Base-by-base conservation (phyloP, 371 early-diverging fungal species). In the Scutellospora calospora region DNA sequence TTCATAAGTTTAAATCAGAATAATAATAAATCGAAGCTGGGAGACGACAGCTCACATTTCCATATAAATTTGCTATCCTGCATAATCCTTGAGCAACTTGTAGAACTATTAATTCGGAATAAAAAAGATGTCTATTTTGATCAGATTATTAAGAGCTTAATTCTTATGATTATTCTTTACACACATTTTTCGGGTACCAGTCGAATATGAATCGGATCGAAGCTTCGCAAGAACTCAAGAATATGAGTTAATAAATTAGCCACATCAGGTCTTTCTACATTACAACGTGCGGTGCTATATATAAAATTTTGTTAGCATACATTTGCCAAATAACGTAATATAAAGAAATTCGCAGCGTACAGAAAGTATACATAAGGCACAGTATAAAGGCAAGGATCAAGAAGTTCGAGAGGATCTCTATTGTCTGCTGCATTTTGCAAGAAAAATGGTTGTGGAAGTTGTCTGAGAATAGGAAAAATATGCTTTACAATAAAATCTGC, bases 351-450 rank as follows among this genome's bases (percentile, higher is more conserved):
- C 6, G 22, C 11, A 54, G 66, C 88, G 83, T 88, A 89, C 90
- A 94, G 85, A 60, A 94, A 90, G 77, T 87, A 88, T 5, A 90
- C 82, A 81, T 90, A 94, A 38, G 87, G 90, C 22, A 92, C 82
- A 35, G 90, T 89, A 73, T 90, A 86, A 3, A 51, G 31, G 8
- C 76, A 80, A 31, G 92, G 92, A 73, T 90, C 86, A 51, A 94
- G 83, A 16, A 86, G 79, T n/a, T 86, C 87, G 6, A 93, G 79
- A 5, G 93, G 93, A 83, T 93, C 92, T 5, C 81, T 74, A 49
- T 87, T 84, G 38, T 86, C 87, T 14, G 85, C 75, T 8, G 89
- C 82, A 33, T 83, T 69, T 2, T 85, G 77, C 29, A 83, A 71
- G 49, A 88, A 84, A 68, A 86, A 84, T 25, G 81, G 65, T 33